A percentile compares a stretch with the other conserved stretches of the same genome.
These are phyloP conservation scores for Sugiyamaella pinicola DNA, from an alignment of 1,139 yeast species.

Conservation along the genomic window DNA sequence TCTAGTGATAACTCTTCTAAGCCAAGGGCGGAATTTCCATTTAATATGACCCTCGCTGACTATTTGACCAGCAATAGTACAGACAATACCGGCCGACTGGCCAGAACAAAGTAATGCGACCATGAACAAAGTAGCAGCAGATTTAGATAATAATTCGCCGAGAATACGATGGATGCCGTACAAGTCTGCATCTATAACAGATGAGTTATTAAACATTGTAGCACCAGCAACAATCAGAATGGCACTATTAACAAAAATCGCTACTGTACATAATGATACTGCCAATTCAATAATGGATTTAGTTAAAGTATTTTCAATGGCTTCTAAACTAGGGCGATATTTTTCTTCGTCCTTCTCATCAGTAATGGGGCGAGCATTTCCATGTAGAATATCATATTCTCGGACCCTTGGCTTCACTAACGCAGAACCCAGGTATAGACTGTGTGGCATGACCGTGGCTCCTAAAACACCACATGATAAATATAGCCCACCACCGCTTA, in stretches of 20 bases:
- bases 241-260: conserved; percentile 77
- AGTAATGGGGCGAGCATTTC: conserved; percentile 21
- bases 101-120: conserved; percentile 75
- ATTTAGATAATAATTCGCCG: conserved; percentile 60
- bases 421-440: conserved; percentile 73
- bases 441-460: conserved; percentile 84
- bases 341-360: conserved; percentile 42
- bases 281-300: conserved; percentile 67
- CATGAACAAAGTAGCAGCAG: conserved; percentile 77
- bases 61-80: conserved; percentile 86
- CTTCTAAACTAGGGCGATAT: conserved; percentile 66
- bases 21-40: conserved; percentile 78
- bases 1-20: conserved; percentile 70
- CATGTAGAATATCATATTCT: conserved; percentile 52
- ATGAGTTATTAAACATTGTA: conserved; percentile 60
- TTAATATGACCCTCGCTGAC: conserved; percentile 80
- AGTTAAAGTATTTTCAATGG: conserved; percentile 66
- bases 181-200: conserved; percentile 71
- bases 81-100: conserved; percentile 81
- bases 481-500: conserved; percentile 65
- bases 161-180: conserved; percentile 67
- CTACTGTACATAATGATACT: conserved; percentile 69
- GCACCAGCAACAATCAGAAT: conserved; percentile 76
- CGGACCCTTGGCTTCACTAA: conserved; percentile 71
- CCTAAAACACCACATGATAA: conserved; percentile 78